These are phyloP conservation scores for Ceratopteris richardii DNA, from an alignment of 75 land plant genomes.

Conservation along the genomic window DNA sequence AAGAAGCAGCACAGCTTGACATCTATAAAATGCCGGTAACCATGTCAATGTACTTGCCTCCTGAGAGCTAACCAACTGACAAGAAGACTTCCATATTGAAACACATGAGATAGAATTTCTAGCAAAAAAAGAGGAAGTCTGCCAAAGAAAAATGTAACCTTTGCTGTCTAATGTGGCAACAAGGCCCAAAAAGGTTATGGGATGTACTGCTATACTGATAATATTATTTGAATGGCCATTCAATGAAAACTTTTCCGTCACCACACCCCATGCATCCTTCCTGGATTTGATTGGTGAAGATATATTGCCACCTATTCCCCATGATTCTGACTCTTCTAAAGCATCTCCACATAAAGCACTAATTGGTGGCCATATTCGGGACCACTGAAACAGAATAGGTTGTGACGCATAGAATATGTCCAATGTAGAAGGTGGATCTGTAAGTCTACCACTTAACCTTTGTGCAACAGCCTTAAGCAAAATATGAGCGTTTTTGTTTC, in stretches of 20 bases:
- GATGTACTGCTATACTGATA: constrained; percentile 60
- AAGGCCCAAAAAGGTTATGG: constrained; percentile 46
- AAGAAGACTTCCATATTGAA: constrained; percentile 48
- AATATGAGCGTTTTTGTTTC: constrained; percentile 10
- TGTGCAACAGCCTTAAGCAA: constrained; percentile 45
- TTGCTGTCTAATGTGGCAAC: constrained; percentile 75
- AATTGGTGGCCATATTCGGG: constrained; percentile 30
- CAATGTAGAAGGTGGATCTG: constrained; percentile 51
- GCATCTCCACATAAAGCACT: constrained; percentile 21
- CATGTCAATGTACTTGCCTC: constrained; percentile 31
- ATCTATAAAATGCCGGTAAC: constrained; percentile 53
- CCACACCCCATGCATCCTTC: constrained; percentile 24
- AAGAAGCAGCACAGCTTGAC: constrained; percentile 39
- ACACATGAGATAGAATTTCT: constrained; percentile 7
- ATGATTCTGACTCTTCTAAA: constrained; percentile 3
- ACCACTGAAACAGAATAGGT: constrained; percentile 44
- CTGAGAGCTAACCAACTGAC: constrained; percentile 13
- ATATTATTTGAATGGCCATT: constrained; percentile 60
- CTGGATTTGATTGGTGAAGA: constrained; percentile 5
- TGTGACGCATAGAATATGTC: constrained; percentile 56
- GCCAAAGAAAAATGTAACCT: constrained; percentile 70
- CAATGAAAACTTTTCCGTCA: constrained; percentile 27
- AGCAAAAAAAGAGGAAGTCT: constrained; percentile 23
- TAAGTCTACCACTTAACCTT: constrained; percentile 23
- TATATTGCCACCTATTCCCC: not conserved